phyloP scores from a whole-genome alignment of 805 yeast genomes.

The Metschnikowia borealis region DNA sequence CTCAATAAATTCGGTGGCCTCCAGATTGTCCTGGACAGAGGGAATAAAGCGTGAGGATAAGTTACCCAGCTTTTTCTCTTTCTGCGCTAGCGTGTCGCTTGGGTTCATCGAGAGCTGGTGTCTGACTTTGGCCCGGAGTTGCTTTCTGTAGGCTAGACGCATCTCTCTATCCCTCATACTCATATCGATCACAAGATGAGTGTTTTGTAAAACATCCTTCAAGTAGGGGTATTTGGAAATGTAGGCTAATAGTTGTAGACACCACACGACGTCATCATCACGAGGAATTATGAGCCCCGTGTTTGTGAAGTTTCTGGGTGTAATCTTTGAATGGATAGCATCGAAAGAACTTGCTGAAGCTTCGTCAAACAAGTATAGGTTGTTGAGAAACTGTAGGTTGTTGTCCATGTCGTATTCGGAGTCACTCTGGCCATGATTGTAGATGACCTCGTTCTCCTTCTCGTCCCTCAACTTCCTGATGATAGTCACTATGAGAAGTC shows the following conservation, averaged over 20 bases:
- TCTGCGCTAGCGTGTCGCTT: constrained; percentile 33
- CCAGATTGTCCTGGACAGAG: constrained; percentile 1
- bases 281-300: constrained; percentile 81
- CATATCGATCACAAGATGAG: constrained; percentile 70
- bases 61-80: constrained; percentile 5
- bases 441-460: constrained; percentile 33
- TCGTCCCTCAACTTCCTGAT: constrained; percentile 36
- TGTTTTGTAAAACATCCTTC: constrained; percentile 67
- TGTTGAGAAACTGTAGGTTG: constrained; percentile 37
- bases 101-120: constrained; percentile 26
- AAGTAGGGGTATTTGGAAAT: constrained; percentile 85
- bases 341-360: constrained; percentile 21
- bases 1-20: constrained; percentile 14
- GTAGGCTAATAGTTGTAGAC: constrained; percentile 85
- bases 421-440: constrained; percentile 14
- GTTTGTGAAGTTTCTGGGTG: constrained; percentile 38
- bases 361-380: constrained; percentile 37
- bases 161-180: constrained; percentile 41
- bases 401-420: constrained; percentile 41
- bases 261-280: constrained; percentile 93
- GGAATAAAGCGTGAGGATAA: constrained; percentile 2
- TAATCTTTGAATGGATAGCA: constrained; percentile 27
- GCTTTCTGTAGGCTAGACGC: constrained; percentile 33
- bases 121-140: constrained; percentile 30
- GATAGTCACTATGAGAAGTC: constrained; percentile 33